A percentile compares a stretch with the other conserved stretches of the same genome.
Conservation (phyloP, 129 eudicot genomes). For the Erigeron canadensis region DNA sequence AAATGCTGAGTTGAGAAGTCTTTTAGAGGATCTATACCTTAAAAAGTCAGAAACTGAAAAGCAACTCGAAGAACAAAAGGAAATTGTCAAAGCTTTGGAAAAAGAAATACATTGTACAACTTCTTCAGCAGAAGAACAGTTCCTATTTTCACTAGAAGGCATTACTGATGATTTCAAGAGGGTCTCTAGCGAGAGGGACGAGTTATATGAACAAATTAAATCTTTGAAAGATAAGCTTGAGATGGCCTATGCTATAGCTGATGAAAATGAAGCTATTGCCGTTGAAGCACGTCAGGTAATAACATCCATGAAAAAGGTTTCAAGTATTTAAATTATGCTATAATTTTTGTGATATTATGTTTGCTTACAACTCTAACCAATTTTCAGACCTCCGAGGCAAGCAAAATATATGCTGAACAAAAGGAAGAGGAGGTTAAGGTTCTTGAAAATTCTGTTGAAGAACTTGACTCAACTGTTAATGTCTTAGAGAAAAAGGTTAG, state of each 20-base stretch:
- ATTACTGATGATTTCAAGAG: slow-evolving; percentile 53
- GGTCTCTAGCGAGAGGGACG: slow-evolving; percentile 62
- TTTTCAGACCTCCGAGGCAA: slow-evolving; percentile 68
- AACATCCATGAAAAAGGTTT: not conserved
- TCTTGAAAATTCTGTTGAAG: slow-evolving; percentile 77
- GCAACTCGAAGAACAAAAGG: slow-evolving; percentile 64
- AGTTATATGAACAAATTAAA: slow-evolving; percentile 49
- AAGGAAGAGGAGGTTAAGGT: slow-evolving; percentile 92
- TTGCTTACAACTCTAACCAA: slow-evolving; percentile 9
- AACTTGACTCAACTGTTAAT: slow-evolving; percentile 76
- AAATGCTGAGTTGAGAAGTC: slow-evolving; percentile 55
- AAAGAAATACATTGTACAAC: slow-evolving; percentile 50
- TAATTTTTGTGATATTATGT: not conserved
- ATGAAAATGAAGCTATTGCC: slow-evolving; percentile 86
- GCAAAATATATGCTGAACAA: slow-evolving; percentile 76
- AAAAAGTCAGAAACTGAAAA: slow-evolving; percentile 64
- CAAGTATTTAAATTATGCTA: not conserved
- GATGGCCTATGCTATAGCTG: slow-evolving; percentile 69
- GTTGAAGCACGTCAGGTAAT: slow-evolving; percentile 85
- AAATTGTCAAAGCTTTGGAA: slow-evolving; percentile 61
- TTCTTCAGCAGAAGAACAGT: slow-evolving; percentile 49
- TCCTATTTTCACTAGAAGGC: slow-evolving; percentile 46
- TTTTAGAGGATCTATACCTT: slow-evolving; percentile 56
- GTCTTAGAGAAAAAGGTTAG: slow-evolving; percentile 82
- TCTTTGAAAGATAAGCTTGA: slow-evolving; percentile 67